Percentiles rank a stretch among this genome's conserved stretches.
Evolutionary conservation across 257 asterid species (phyloP).

Genomic region (Leonotis leonurus): DNA sequence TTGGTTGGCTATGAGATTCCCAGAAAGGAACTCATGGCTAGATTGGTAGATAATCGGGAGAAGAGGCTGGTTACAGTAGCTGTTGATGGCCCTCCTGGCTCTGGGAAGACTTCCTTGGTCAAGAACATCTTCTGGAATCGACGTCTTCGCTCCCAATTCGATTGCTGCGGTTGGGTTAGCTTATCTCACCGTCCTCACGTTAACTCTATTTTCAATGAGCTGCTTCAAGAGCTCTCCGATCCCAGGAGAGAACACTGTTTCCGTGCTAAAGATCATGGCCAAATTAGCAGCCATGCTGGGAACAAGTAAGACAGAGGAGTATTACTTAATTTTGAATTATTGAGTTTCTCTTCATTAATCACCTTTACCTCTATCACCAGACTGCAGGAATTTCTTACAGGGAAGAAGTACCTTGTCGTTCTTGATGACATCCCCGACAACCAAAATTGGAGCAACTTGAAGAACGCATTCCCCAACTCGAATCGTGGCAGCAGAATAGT

Average conservation of each 20-base stretch:
- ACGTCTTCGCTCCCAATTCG: conserved; percentile 10
- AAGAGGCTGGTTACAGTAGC: conserved; percentile 11
- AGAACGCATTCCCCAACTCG: conserved; percentile 29
- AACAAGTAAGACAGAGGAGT: too few species aligned
- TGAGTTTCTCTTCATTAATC: too few species aligned
- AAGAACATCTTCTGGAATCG: conserved; percentile 11
- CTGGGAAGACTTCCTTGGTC: conserved; percentile 27
- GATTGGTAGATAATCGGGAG: conserved; percentile 3
- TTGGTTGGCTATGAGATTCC: conserved; percentile 25
- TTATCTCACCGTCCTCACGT: conserved; percentile 6
- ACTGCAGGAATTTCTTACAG: conserved; percentile 5
- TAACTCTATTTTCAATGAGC: neutral
- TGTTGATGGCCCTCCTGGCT: conserved; percentile 28
- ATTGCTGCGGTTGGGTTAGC: conserved; percentile 25
- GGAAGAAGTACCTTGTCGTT: conserved; percentile 33
- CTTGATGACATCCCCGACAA: conserved; percentile 33
- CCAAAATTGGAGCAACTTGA: conserved; percentile 24
- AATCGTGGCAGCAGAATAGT: conserved; percentile 36
- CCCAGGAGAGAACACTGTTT: conserved; percentile 8
- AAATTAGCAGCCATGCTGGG: neutral
- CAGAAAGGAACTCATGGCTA: neutral
- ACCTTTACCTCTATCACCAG: neutral
- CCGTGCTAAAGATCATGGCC: neutral
- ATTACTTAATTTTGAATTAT: too few species aligned
- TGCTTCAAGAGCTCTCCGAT: conserved; percentile 12